Evolutionary conservation across 148 eudicot genomes (phyloP).

Genomic region (Dianthus caryophyllus): DNA sequence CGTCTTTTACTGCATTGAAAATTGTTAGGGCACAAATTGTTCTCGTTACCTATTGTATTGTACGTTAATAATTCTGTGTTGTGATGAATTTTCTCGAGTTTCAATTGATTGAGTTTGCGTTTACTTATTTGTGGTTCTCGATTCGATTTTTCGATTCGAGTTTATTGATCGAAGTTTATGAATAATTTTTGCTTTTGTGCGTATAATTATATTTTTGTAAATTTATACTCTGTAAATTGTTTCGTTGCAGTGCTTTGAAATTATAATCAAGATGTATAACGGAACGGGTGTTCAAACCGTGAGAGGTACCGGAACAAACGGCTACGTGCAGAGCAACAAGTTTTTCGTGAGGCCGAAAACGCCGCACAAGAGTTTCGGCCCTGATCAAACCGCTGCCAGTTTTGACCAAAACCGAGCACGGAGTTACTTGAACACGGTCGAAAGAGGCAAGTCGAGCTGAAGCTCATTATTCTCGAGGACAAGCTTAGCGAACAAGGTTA

Average conservation of each 20-base stretch:
- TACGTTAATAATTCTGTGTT: too few species aligned
- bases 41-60: too few species aligned
- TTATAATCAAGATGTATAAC: constrained; percentile 27
- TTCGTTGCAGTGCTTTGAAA: not conserved
- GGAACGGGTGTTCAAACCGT: constrained; percentile 81
- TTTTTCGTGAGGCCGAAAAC: constrained; percentile 50
- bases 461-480: constrained; percentile 67
- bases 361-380: constrained; percentile 43
- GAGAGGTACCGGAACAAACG: constrained; percentile 87
- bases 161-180: too few species aligned
- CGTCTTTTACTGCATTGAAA: too few species aligned
- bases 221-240: too few species aligned
- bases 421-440: constrained; percentile 89
- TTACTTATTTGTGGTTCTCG: too few species aligned
- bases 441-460: constrained; percentile 80
- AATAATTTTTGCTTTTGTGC: too few species aligned
- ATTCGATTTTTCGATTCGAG: too few species aligned
- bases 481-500: constrained; percentile 74
- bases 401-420: constrained; percentile 51
- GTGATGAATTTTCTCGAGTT: too few species aligned
- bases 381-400: constrained; percentile 62
- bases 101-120: too few species aligned
- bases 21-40: too few species aligned
- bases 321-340: constrained; percentile 71
- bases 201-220: too few species aligned